These are phyloP conservation scores for Apostasia shenzhenica DNA, from an alignment of 106 monocot genomes.

Conservation along the genomic window DNA sequence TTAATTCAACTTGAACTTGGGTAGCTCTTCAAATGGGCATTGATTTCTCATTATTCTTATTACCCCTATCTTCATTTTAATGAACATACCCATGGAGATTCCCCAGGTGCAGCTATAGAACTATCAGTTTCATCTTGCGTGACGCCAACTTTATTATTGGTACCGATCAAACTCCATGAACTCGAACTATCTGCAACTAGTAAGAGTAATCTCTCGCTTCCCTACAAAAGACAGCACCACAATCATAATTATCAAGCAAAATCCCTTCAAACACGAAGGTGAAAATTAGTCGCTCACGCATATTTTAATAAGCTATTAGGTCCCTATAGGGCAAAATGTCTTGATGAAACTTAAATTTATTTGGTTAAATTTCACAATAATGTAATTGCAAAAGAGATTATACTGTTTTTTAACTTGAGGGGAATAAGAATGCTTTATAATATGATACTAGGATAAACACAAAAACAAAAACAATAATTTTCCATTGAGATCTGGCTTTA, in stretches of 20 bases:
- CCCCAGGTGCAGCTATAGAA: neutral
- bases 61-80: neutral
- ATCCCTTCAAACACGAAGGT: too few species aligned
- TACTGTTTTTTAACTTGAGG: too few species aligned
- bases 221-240: neutral
- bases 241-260: neutral
- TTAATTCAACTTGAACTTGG: too few species aligned
- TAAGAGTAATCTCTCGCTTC: slow-evolving; percentile 9
- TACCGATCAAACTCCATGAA: neutral
- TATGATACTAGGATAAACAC: too few species aligned
- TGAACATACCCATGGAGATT: slow-evolving; percentile 6
- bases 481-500: neutral
- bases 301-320: neutral
- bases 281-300: neutral
- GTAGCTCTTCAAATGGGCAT: too few species aligned
- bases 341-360: too few species aligned
- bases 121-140: neutral
- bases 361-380: too few species aligned
- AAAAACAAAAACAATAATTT: too few species aligned
- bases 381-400: too few species aligned
- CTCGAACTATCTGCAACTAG: slow-evolving; percentile 5
- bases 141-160: neutral
- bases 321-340: neutral
- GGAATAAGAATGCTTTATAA: too few species aligned
- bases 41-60: too few species aligned